Evolutionary conservation across 2,329 filamentous ascomycete species (phyloP).

Genomic region (Nigrospora oryzae): DNA sequence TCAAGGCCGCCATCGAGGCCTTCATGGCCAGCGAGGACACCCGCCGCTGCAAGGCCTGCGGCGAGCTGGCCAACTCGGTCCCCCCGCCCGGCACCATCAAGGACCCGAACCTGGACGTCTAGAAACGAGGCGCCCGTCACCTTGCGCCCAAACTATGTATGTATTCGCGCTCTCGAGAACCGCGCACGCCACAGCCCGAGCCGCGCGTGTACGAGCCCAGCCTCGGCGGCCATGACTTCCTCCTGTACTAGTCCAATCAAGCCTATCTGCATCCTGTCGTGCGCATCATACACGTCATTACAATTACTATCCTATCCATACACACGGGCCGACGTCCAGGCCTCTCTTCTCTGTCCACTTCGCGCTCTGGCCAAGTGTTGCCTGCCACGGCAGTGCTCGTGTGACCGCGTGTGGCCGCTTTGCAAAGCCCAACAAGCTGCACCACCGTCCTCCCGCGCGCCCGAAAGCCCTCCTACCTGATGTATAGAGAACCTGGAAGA

Average conservation of each 20-base stretch:
- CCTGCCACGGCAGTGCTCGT: neutral
- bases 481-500: neutral
- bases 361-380: no score
- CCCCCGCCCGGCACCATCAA: conserved; percentile 51
- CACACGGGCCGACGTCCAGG: conserved; percentile 6
- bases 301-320: conserved; percentile 12
- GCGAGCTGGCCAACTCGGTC: conserved; percentile 62
- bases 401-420: neutral
- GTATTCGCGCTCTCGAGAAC: no score
- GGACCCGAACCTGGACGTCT: conserved; percentile 44
- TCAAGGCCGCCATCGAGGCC: conserved; percentile 79
- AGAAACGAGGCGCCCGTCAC: no score
- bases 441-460: neutral
- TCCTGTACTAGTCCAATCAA: conserved; percentile 1
- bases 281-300: conserved; percentile 14
- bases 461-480: neutral
- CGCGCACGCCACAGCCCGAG: no score
- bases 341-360: conserved; percentile 4
- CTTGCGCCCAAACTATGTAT: no score
- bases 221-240: no score
- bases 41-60: conserved; percentile 72
- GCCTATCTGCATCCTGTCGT: conserved; percentile 1
- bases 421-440: neutral
- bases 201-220: no score
- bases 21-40: conserved; percentile 59